Conservation (phyloP, 768 basidiomycete species). For the Mycena latifolia region DNA sequence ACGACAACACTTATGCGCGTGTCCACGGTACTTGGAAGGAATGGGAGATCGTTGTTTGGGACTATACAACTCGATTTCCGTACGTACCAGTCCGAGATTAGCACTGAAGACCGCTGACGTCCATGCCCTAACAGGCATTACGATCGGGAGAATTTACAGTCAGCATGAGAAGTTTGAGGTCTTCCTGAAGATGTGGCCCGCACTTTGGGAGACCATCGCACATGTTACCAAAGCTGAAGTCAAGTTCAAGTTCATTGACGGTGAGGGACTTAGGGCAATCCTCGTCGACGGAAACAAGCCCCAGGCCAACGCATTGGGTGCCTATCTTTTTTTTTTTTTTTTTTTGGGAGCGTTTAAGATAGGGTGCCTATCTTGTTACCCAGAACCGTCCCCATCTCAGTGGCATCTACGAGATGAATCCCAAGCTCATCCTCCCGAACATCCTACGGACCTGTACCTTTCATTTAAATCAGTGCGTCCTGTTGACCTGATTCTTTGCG, state of each 20-base stretch:
- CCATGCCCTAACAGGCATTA: background rate
- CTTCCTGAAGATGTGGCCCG: conserved; percentile 7
- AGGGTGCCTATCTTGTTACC: conserved; percentile 26
- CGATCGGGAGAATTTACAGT: background rate
- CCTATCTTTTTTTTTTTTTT: no score
- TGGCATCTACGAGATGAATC: conserved; percentile 33
- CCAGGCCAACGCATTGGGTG: conserved; percentile 36
- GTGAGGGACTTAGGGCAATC: conserved; percentile 32
- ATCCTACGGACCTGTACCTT: conserved; percentile 33
- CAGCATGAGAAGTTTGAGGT: background rate
- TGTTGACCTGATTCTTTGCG: background rate
- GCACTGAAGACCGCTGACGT: background rate
- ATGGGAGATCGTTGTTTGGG: conserved; percentile 40
- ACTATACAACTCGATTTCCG: conserved; percentile 28
- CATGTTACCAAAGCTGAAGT: conserved; percentile 32
- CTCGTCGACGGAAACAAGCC: conserved; percentile 39
- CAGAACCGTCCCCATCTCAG: conserved; percentile 32
- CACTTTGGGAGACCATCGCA: conserved; percentile 29
- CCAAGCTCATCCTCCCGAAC: conserved; percentile 31
- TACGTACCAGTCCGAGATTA: background rate
- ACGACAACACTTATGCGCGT: conserved; percentile 39
- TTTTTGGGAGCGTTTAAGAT: no score
- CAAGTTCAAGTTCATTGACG: conserved; percentile 38
- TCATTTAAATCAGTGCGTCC: conserved; percentile 35
- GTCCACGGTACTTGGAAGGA: conserved; percentile 37